Evolutionary conservation across 2,329 filamentous ascomycete genomes (phyloP).

Genomic region (Beauveria australis): DNA sequence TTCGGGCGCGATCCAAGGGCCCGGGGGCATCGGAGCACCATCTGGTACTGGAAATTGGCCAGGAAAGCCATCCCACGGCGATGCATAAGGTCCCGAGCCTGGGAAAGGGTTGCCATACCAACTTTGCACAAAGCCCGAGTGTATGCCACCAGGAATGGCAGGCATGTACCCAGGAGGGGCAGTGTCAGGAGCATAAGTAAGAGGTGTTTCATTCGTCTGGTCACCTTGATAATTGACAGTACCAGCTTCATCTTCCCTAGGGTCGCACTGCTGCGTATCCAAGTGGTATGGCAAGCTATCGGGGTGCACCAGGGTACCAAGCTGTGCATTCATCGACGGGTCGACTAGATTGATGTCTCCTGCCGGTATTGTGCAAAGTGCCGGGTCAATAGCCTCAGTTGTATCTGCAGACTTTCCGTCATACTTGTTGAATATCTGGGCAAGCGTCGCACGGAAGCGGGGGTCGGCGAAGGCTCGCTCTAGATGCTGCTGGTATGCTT

Average conservation of each 20-base stretch:
- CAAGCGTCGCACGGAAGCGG: constrained; percentile 74
- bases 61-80: neutral
- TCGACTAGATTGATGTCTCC: neutral
- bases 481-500: constrained; percentile 49
- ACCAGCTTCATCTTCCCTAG: neutral
- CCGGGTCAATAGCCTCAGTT: neutral
- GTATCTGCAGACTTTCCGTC: constrained; percentile 44
- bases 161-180: neutral
- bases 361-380: neutral
- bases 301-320: neutral
- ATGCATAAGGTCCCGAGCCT: neutral
- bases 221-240: neutral
- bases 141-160: neutral
- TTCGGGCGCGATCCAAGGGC: neutral
- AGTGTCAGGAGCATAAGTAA: neutral
- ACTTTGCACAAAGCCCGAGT: neutral
- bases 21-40: neutral
- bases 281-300: neutral
- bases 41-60: neutral
- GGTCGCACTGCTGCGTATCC: neutral
- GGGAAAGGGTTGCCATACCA: constrained; percentile 6
- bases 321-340: neutral
- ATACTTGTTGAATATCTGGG: constrained; percentile 85
- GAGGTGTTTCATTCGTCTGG: neutral
- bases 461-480: constrained; percentile 59